Percentiles rank a stretch among this genome's conserved stretches.
Evolutionary conservation across 805 yeast species (phyloP).

Genomic region (Lachancea mirantina): DNA sequence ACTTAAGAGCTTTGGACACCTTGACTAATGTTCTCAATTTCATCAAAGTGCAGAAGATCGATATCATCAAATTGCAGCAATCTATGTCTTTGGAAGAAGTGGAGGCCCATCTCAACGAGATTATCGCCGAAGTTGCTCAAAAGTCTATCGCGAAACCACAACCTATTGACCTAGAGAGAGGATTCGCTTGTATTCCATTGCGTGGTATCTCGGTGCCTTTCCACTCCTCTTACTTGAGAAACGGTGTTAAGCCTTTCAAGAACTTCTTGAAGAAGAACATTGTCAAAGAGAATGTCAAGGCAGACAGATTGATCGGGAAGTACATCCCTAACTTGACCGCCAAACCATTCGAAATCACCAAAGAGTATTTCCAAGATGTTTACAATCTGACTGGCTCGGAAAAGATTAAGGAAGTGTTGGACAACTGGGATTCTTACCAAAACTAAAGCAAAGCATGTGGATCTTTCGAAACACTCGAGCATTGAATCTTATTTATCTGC

Average conservation of each 20-base stretch:
- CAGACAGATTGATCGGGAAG: constrained; percentile 85
- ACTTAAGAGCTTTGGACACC: constrained; percentile 88
- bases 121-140: constrained; percentile 76
- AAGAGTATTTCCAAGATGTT: constrained; percentile 95
- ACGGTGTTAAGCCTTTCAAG: constrained; percentile 99
- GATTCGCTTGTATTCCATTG: constrained; percentile 96
- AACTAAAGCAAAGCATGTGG: constrained; percentile 10
- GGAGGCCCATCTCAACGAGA: constrained; percentile 79
- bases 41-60: constrained; percentile 88
- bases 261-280: constrained; percentile 94
- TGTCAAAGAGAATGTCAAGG: constrained; percentile 90
- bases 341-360: constrained; percentile 89
- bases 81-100: constrained; percentile 81
- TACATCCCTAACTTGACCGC: constrained; percentile 99
- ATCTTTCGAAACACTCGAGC: no score
- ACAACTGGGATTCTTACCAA: constrained; percentile 89
- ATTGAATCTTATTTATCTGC: no score
- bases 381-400: constrained; percentile 86
- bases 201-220: constrained; percentile 99
- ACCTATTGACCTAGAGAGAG: constrained; percentile 95
- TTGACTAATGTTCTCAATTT: constrained; percentile 89
- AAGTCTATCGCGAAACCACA: constrained; percentile 83
- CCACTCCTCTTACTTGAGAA: constrained; percentile 97
- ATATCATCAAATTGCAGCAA: constrained; percentile 80
- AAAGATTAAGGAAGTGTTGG: constrained; percentile 81